A percentile compares a stretch with the other conserved stretches of the same genome.
Evolutionary conservation across 345 rosid genomes (phyloP).

Genomic region (Excoecaria cochinchinensis): DNA sequence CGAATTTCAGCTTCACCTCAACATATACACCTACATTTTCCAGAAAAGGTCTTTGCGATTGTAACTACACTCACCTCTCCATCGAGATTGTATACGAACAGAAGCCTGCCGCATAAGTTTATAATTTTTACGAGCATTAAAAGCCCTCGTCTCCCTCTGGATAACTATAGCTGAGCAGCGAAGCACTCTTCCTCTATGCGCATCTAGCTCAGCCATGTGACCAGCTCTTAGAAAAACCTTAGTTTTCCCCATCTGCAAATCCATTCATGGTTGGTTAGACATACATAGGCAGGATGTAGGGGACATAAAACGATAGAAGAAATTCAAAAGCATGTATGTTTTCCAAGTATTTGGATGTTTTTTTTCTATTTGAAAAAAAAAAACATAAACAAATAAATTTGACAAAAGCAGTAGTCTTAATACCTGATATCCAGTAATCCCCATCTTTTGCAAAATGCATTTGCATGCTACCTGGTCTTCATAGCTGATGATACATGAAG

Average conservation of each 20-base stretch:
- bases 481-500: slow-evolving; percentile 42
- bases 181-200: slow-evolving; percentile 48
- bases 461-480: slow-evolving; percentile 77
- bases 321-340: slow-evolving; percentile 7
- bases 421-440: slow-evolving; percentile 75
- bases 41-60: slow-evolving; percentile 9
- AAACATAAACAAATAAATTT: background rate
- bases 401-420: background rate
- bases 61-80: slow-evolving; percentile 68
- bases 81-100: slow-evolving; percentile 60
- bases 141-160: slow-evolving; percentile 51
- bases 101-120: slow-evolving; percentile 45
- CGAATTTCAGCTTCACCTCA: slow-evolving; percentile 4
- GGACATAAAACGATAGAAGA: background rate
- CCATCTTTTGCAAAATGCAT: slow-evolving; percentile 65
- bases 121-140: slow-evolving; percentile 46
- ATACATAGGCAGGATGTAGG: background rate
- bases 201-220: slow-evolving; percentile 80
- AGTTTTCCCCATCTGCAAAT: slow-evolving; percentile 71
- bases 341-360: background rate
- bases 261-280: slow-evolving; percentile 4
- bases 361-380: background rate
- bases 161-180: slow-evolving; percentile 62
- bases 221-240: slow-evolving; percentile 77
- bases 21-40: background rate